These are phyloP conservation scores for Brassica napus DNA, from an alignment of 345 rosid species.

Conservation along the genomic window Da-Ae NC_063451.1:31111501-31112000, in stretches of 20 bases:
- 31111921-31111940: constrained; percentile 74
- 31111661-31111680: constrained; percentile 58
- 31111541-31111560: constrained; percentile 62
- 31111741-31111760: constrained; percentile 1
- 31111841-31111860: constrained; percentile 53
- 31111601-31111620: constrained; percentile 71
- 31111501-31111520: constrained; percentile 74
- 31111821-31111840: constrained; percentile 72
- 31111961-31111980: constrained; percentile 71
- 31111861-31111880: neutral
- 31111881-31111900: neutral
- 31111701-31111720: neutral
- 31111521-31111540: constrained; percentile 67
- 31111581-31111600: constrained; percentile 59
- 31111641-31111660: constrained; percentile 63
- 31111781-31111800: constrained; percentile 56
- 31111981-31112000: constrained; percentile 79
- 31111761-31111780: constrained; percentile 55
- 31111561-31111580: constrained; percentile 53
- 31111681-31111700: neutral
- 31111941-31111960: constrained; percentile 64
- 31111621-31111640: constrained; percentile 58
- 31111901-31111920: neutral
- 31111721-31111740: neutral
- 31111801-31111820: constrained; percentile 79